A percentile compares a stretch with the other conserved stretches of the same genome.
Evolutionary conservation across 331 rosid species (phyloP).

Genomic region (Acacia concinna): DNA sequence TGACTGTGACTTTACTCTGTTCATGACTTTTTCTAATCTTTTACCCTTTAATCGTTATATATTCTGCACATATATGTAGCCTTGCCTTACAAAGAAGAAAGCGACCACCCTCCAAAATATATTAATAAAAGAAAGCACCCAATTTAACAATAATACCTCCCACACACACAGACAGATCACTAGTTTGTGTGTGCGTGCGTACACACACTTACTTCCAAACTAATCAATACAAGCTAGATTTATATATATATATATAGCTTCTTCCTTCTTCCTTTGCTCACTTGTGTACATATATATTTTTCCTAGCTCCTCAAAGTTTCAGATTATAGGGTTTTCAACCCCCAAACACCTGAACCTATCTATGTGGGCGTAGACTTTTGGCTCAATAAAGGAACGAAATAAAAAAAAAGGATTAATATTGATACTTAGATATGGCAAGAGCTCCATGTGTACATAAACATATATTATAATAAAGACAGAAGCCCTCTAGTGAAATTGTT

Average conservation of each 20-base stretch:
- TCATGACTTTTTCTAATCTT: background rate
- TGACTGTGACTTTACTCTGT: background rate
- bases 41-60: background rate
- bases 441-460: background rate
- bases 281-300: background rate
- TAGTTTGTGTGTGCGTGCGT: too few species aligned
- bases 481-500: background rate
- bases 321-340: background rate
- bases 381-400: background rate
- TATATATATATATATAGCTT: too few species aligned
- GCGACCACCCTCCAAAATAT: background rate
- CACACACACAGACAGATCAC: too few species aligned
- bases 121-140: background rate
- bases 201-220: background rate
- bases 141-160: background rate
- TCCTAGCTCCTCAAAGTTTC: background rate
- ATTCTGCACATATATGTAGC: background rate
- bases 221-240: background rate
- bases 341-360: background rate
- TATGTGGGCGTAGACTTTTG: background rate
- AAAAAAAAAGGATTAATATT: background rate
- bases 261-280: background rate
- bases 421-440: background rate
- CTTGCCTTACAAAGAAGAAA: background rate
- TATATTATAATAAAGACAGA: background rate